These are phyloP conservation scores for Tetraselmis striata DNA, from an alignment of 139 green algal species.

Conservation along the genomic window DNA sequence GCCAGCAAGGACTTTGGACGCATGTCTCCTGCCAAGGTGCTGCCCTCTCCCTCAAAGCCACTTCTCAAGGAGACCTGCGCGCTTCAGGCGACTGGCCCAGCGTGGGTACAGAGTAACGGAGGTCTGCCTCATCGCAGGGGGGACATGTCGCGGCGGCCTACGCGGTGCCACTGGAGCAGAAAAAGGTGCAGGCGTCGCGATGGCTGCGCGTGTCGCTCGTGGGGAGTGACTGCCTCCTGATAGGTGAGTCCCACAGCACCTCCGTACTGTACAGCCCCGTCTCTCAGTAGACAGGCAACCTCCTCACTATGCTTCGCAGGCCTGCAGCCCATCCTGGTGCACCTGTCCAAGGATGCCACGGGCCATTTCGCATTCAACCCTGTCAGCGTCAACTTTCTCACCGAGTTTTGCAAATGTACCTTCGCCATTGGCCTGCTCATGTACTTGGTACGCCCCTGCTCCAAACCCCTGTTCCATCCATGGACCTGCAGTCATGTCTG, in stretches of 20 bases:
- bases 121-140: no score
- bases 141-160: no score
- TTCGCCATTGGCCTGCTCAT: constrained; percentile 83
- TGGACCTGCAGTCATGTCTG: no score
- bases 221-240: constrained; percentile 70
- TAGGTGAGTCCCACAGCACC: constrained; percentile 36
- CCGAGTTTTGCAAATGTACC: constrained; percentile 75
- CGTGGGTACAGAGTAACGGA: no score
- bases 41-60: no score
- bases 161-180: no score
- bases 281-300: neutral
- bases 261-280: neutral
- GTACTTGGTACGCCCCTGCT: constrained; percentile 45
- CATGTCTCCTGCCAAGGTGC: no score
- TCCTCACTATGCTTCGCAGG: constrained; percentile 29
- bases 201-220: constrained; percentile 77
- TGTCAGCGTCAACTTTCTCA: constrained; percentile 86
- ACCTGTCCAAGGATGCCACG: constrained; percentile 78
- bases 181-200: no score
- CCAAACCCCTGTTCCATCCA: no score
- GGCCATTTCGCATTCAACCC: constrained; percentile 86
- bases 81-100: no score
- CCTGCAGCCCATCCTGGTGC: constrained; percentile 90
- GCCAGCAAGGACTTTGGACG: no score
- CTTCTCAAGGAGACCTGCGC: no score